phyloP scores from a whole-genome alignment of 2,329 filamentous ascomycete genomes.

The Westerdykella ornata region DNA sequence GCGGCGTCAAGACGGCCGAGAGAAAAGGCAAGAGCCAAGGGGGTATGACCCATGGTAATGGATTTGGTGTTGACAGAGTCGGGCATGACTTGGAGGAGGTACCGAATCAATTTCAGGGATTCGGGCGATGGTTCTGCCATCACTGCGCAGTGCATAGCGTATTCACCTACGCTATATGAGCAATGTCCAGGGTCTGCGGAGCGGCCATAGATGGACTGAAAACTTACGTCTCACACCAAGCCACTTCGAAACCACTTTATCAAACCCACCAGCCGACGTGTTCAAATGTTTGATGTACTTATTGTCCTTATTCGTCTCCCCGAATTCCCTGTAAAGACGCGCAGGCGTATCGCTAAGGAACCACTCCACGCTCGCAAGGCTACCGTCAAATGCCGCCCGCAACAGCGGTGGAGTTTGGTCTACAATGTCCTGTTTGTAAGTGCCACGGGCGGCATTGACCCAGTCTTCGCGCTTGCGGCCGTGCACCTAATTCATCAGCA shows the following conservation, averaged over 20 bases:
- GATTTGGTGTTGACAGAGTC: slow-evolving; percentile 57
- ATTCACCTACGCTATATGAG: slow-evolving; percentile 45
- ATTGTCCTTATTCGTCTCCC: slow-evolving; percentile 56
- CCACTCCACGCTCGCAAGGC: slow-evolving; percentile 66
- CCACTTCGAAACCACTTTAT: slow-evolving; percentile 57
- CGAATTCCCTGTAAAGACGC: slow-evolving; percentile 62
- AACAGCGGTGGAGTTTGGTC: slow-evolving; percentile 53
- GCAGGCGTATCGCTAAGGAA: slow-evolving; percentile 66
- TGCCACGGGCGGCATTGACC: slow-evolving; percentile 56
- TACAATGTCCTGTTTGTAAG: slow-evolving; percentile 5
- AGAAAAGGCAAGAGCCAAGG: slow-evolving; percentile 60
- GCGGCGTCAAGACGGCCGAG: slow-evolving; percentile 50
- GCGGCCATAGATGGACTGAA: background rate
- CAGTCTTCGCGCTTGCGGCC: slow-evolving; percentile 70
- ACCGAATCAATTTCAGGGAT: slow-evolving; percentile 54
- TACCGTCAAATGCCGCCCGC: slow-evolving; percentile 51
- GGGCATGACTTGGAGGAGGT: slow-evolving; percentile 58
- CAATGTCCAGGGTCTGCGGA: slow-evolving; percentile 3
- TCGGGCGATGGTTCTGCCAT: slow-evolving; percentile 33
- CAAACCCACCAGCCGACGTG: slow-evolving; percentile 55
- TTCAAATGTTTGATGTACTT: slow-evolving; percentile 56
- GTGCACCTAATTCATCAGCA: slow-evolving; percentile 43
- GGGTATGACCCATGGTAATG: slow-evolving; percentile 50
- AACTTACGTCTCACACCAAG: slow-evolving; percentile 53
- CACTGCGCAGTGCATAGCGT: slow-evolving; percentile 58